Percentiles rank a stretch among this genome's conserved stretches.
These are phyloP conservation scores for Zymoseptoria crescenta DNA, from an alignment of 2,329 filamentous ascomycete species.

Conservation along the genomic window DNA sequence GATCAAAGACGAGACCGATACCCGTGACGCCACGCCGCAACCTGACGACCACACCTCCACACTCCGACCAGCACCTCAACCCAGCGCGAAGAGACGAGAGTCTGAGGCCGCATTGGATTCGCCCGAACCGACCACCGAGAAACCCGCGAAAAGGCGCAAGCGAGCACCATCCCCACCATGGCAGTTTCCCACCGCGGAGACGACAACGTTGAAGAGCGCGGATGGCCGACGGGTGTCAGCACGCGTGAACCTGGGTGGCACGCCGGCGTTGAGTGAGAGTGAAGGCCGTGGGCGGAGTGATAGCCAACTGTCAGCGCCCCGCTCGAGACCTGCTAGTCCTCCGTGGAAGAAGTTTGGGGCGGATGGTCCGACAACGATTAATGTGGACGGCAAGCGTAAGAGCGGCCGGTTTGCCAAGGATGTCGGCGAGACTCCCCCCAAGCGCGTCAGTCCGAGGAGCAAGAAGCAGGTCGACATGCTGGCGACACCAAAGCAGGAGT, in stretches of 20 bases:
- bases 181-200: slow-evolving; percentile 25
- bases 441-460: slow-evolving; percentile 24
- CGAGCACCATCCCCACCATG: slow-evolving; percentile 26
- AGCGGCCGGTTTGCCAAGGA: slow-evolving; percentile 50
- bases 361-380: slow-evolving; percentile 80
- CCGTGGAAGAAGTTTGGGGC: slow-evolving; percentile 86
- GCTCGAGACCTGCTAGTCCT: slow-evolving; percentile 58
- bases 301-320: slow-evolving; percentile 17
- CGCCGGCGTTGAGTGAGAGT: slow-evolving; percentile 17
- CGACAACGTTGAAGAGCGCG: slow-evolving; percentile 25
- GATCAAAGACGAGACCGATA: slow-evolving; percentile 1
- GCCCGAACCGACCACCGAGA: slow-evolving; percentile 4
- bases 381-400: slow-evolving; percentile 54
- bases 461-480: slow-evolving; percentile 26
- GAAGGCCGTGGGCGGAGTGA: slow-evolving; percentile 20
- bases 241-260: slow-evolving; percentile 21
- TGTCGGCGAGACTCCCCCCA: slow-evolving; percentile 14
- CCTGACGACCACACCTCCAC: slow-evolving; percentile 10
- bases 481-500: slow-evolving; percentile 11
- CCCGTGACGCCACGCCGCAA: slow-evolving; percentile 2
- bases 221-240: slow-evolving; percentile 29
- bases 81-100: slow-evolving; percentile 25
- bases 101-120: slow-evolving; percentile 18
- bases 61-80: slow-evolving; percentile 17
- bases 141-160: slow-evolving; percentile 56